phyloP scores from a whole-genome alignment of 768 basidiomycete genomes.

The Lenzites betulinus region DNA sequence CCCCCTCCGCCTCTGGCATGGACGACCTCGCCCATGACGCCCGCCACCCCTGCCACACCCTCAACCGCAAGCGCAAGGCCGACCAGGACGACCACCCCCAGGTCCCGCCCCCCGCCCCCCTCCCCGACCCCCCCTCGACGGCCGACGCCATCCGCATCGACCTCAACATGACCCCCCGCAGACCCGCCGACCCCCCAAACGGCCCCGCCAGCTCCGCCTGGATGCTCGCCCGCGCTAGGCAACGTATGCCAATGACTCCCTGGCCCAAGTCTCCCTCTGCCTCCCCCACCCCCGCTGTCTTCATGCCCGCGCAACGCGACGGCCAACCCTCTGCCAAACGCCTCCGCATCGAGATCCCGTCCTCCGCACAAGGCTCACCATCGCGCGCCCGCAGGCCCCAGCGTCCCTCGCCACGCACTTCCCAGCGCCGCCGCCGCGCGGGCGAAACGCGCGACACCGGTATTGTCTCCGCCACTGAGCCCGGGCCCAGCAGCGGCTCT shows the following conservation, averaged over 20 bases:
- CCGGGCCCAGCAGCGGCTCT: slow-evolving; percentile 26
- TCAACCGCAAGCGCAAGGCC: slow-evolving; percentile 70
- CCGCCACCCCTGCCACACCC: slow-evolving; percentile 42
- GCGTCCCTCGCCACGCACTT: slow-evolving; percentile 19
- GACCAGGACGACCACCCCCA: slow-evolving; percentile 44
- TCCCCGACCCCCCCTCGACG: slow-evolving; percentile 22
- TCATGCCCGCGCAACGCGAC: slow-evolving; percentile 28
- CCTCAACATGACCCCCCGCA: slow-evolving; percentile 32
- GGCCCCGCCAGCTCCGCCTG: slow-evolving; percentile 42
- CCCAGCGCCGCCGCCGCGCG: slow-evolving; percentile 34
- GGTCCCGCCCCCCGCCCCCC: slow-evolving; percentile 11
- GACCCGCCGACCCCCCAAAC: slow-evolving; percentile 38
- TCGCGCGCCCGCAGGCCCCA: slow-evolving; percentile 23
- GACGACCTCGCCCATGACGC: slow-evolving; percentile 60
- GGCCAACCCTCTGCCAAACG: slow-evolving; percentile 32
- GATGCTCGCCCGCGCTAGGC: slow-evolving; percentile 27
- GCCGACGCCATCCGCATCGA: slow-evolving; percentile 41
- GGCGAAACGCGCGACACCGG: slow-evolving; percentile 34
- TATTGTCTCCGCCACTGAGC: slow-evolving; percentile 31
- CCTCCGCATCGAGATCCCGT: slow-evolving; percentile 32
- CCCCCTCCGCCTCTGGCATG: slow-evolving; percentile 40
- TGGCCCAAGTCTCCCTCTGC: slow-evolving; percentile 20
- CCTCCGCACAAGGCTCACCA: slow-evolving; percentile 19
- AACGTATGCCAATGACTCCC: slow-evolving; percentile 15
- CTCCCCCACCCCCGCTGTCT: slow-evolving; percentile 29